Base-by-base conservation (phyloP, 1,139 yeast species). In the Zygoascus hellenicus region DNA sequence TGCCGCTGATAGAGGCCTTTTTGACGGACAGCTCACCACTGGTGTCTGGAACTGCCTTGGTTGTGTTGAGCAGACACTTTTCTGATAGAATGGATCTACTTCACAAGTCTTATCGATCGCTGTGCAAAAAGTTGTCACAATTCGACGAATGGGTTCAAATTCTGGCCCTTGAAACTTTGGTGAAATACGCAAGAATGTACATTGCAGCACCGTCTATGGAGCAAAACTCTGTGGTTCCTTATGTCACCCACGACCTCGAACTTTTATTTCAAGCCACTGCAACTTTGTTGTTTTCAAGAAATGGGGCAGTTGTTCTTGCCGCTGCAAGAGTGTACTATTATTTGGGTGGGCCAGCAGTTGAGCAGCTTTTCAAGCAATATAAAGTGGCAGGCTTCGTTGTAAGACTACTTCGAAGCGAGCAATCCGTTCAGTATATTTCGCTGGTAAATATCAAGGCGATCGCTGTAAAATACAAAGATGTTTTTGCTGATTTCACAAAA, bases 131-230 rank as follows among this genome's bases (percentile, higher is more conserved):
- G 13, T 54, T 90, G 11, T 54, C 62, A 0, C 72, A 76, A 1
- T 69, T 90, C 48, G 95, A 88, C 53, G 84, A 83, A 51, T 87
- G 92, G 85, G 70, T 88, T n/a, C 92, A 85, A 59, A 65, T 75
- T 0, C 63, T 70, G 16, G 64, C 80, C 9, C 69, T 89, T 22
- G 88, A 84, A 43, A 58, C 85, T 9, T 68, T 90, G 46, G 76
- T 81, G 0, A 78, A 79, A 46, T 94, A 94, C 61, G 70, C 80
- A 17, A 72, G 92, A 47, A 58, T 66, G 16, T 89, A 75, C 60
- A 60, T 87, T 35, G 75, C 80, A 2, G 68, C 71, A 48, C 85
- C 94, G 5, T 13, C 28, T 4, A n/a, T 28, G 35, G 48, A 45
- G 11, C 29, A 30, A 9, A 31, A 31, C n/a, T 51, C 47, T 7